Percentiles rank a stretch among this genome's conserved stretches.
Conservation (phyloP, 2,329 filamentous ascomycete genomes). For the Colletotrichum aenigma region DNA sequence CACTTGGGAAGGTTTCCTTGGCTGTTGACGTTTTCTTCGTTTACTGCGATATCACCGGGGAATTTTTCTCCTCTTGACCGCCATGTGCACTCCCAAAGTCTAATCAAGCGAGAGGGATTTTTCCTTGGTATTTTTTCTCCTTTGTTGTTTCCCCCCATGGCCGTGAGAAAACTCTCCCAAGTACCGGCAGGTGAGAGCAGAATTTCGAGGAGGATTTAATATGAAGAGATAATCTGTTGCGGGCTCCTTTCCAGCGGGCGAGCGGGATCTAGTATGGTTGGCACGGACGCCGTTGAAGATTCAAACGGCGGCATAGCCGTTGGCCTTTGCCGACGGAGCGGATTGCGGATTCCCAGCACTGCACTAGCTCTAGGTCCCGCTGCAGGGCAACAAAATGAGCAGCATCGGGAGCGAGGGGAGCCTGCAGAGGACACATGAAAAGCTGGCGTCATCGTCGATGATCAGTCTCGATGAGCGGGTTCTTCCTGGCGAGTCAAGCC, state of each 20-base stretch:
- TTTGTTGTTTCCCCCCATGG: not conserved
- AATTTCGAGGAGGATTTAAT: not conserved
- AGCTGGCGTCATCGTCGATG: not conserved
- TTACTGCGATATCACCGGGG: not conserved
- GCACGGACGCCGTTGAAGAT: not conserved
- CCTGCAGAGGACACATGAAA: not conserved
- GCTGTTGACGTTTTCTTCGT: not conserved
- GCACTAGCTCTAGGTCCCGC: not conserved
- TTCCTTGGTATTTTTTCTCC: not conserved
- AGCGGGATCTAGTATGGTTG: not conserved
- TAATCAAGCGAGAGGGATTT: not conserved
- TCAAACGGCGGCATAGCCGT: not conserved
- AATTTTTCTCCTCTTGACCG: not conserved
- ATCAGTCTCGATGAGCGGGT: not conserved
- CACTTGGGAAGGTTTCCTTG: not conserved
- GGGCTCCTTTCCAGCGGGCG: not conserved
- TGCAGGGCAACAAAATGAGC: not conserved
- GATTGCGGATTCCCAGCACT: not conserved
- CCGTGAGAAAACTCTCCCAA: not conserved
- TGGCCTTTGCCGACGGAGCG: not conserved
- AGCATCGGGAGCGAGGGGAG: not conserved
- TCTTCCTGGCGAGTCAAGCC: not conserved
- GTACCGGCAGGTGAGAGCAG: not conserved
- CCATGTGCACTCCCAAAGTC: not conserved
- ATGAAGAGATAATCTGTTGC: not conserved